Evolutionary conservation across 257 asterid species (phyloP), one percentile per base, ranked within the genome.

Genomic region (Perilla frutescens): DNA sequence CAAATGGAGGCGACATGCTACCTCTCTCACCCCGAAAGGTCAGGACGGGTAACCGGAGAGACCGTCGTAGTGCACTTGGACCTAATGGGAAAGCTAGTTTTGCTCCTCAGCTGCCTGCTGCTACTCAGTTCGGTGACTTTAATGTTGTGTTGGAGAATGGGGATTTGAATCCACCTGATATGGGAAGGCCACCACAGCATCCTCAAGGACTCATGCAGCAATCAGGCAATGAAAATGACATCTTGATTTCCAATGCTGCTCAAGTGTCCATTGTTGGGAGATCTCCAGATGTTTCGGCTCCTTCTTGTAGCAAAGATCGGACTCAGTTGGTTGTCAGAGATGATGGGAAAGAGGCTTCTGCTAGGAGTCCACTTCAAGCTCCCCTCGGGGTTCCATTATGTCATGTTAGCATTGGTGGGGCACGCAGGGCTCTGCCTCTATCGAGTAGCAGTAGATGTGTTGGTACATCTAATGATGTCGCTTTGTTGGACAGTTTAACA

Each of bases 301-400:
- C 91, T 70, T 75, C 76, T 50, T 74, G 71, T 81, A 79, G 85
- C 83, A 82, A 64, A 66, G 89, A 77, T 66, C 83, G 78, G 66
- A 31, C 20, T 63, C 80, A 86, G 74, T 71, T 76, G 60, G 63
- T 75, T 14, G 79, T 50, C 49, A 80, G 82, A 76, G 79, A 72
- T 77, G 89, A 81, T 8, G 84, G 62, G 62, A 78, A 81, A 77
- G 88, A 84, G 61, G 69, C 80, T 74, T 81, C 80, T 61, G 73
- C 89, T 31, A 86, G 86, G 77, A 87, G 82, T 76, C 93, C 88
- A 68, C 86, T 90, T 63, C 89, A 77, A 75, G 96, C 97, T 39
- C 99, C 97, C 4, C 89, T 91, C 26, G 99, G 99, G 66, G 83
- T 94, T 68, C 91, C 93, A 6, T 73, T 83, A 10, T 84, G 89